Percentiles rank a stretch among this genome's conserved stretches.
phyloP scores from a whole-genome alignment of 164 flowering plant species.

The Platanus orientalis region DNA sequence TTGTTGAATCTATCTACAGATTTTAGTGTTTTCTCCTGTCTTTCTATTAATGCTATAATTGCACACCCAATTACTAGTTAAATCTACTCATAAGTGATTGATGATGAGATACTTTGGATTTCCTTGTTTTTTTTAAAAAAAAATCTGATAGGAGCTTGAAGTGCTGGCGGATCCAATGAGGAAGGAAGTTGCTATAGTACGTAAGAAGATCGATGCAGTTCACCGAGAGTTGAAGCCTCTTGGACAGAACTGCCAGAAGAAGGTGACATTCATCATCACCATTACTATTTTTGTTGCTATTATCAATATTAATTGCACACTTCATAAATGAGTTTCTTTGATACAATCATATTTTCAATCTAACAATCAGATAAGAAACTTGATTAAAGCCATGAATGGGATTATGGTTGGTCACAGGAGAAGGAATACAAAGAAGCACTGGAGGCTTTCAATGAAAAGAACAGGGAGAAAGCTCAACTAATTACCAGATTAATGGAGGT shows the following conservation, averaged over 20 bases:
- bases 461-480: conserved; percentile 70
- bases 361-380: not conserved
- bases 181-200: conserved; percentile 71
- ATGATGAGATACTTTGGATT: not conserved
- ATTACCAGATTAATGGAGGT: conserved; percentile 82
- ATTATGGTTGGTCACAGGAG: conserved; percentile 43
- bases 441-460: conserved; percentile 80
- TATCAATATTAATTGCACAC: no score
- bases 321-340: not conserved
- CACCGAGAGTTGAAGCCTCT: conserved; percentile 40
- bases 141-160: conserved; percentile 68
- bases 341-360: not conserved
- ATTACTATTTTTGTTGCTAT: no score
- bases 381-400: not conserved
- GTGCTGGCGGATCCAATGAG: conserved; percentile 82
- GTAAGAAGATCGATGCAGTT: conserved; percentile 68
- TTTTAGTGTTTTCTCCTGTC: no score
- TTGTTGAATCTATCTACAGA: no score
- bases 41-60: not conserved
- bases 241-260: conserved; percentile 57
- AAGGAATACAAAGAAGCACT: conserved; percentile 83
- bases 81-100: not conserved
- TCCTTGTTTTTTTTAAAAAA: not conserved
- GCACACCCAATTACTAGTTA: no score
- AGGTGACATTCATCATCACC: conserved; percentile 37